Conservation (phyloP, 176 grass and related monocot genomes). For the Metroxylon sagu region DNA sequence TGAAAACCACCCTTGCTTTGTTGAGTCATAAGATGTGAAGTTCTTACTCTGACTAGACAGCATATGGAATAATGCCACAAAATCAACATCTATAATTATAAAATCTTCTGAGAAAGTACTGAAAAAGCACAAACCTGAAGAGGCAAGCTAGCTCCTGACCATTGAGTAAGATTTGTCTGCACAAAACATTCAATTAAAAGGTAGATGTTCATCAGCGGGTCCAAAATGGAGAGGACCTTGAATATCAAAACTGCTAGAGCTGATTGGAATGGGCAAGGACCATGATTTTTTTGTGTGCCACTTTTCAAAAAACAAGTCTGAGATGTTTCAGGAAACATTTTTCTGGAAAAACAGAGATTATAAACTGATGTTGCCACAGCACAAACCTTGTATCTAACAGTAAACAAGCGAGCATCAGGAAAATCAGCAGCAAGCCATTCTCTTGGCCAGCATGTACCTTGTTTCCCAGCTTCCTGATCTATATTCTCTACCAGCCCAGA, state of each 20-base stretch:
- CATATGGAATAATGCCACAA: too few relatives aligned
- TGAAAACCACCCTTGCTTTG: too few relatives aligned
- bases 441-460: constrained; percentile 93
- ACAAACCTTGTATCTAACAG: constrained; percentile 94
- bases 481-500: constrained; percentile 89
- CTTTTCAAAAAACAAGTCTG: not conserved
- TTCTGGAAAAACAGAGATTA: not conserved
- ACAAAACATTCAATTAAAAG: constrained; percentile 36
- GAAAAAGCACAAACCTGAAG: constrained; percentile 66
- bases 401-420: constrained; percentile 71
- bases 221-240: constrained; percentile 17
- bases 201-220: constrained; percentile 9
- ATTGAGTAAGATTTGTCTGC: constrained; percentile 99
- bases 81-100: too few relatives aligned
- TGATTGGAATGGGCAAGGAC: not conserved
- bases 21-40: too few relatives aligned
- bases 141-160: constrained; percentile 91
- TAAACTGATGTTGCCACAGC: not conserved
- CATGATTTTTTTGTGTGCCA: not conserved
- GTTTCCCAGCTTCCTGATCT: constrained; percentile 87
- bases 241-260: constrained; percentile 15
- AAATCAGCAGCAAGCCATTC: constrained; percentile 94
- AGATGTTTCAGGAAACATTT: too few relatives aligned
- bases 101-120: too few relatives aligned
- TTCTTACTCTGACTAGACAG: too few relatives aligned